Evolutionary conservation across 768 basidiomycete species (phyloP), one percentile per base, ranked within the genome.

Genomic region (Mycena albidolilacea): DNA sequence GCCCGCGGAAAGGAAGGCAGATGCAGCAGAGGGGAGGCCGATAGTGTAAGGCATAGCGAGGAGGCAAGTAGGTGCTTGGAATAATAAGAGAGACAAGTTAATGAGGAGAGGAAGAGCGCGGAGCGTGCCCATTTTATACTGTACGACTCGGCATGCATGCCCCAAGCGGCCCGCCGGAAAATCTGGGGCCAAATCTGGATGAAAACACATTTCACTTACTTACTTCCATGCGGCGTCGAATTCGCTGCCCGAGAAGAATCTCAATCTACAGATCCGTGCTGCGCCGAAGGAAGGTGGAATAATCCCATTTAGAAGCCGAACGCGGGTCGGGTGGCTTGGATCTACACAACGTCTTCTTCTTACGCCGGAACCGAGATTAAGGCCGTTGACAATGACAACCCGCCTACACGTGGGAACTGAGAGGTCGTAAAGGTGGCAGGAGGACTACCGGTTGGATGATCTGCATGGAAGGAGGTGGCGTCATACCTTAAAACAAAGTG

Each of bases 1-100:
- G 38, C 88, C 85, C 79, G 87, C 85, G 81, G 87, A 86, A 76
- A 87, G 84, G 76, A 89, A 86, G 54, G 87, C 87, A 67, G 81
- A 80, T 62, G 85, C 83, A 55, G 87, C 88, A 79, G 87, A 80
- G 74, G 88, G 84, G 55, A 89, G 81, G 63, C 88, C 89, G 64
- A 87, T 79, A 77, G 82, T 81, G 81, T 87, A 89, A 77, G 88
- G 88, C 87, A 89, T 89, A 68, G 69, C 75, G 57, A 64, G 76
- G 82, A 77, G 59, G 46, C 30, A 50, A 48, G 37, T 21, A 15
- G 38, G 21, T 17, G 38, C 52, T 52, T 21, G 39, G 41, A 55
- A 64, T 69, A 64, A 68, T 69, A 58, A 64, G 30, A 30, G 30
- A 30, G 61, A 69, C 21, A 64, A 69, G 69, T 65, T 65, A 65